Evolutionary conservation across 202 grass and related monocot species (phyloP), one percentile per base, ranked within the genome.

Genomic region (Dendrocalamus latiflorus): DNA sequence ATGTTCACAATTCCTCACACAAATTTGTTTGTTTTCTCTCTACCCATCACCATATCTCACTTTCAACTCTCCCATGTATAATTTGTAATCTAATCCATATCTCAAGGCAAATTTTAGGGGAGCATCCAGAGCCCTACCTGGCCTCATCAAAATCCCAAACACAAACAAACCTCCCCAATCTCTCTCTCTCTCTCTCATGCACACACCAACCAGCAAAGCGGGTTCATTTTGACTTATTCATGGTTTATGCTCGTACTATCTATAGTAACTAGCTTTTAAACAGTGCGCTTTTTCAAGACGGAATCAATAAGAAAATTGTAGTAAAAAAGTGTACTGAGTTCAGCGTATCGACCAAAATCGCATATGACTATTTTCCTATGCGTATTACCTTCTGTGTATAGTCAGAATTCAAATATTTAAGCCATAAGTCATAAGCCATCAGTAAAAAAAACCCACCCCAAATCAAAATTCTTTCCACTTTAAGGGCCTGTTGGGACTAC

Each of bases 101-200:
- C n/a, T n/a, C 1, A 21, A 39, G 1, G 38, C 26, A 60, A 81
- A 68, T 11, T 68, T 56, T 50, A 63, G 24, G 17, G 55, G 75
- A 30, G 78, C 78, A 81, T 76, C 47, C 16, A 65, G 48, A 30
- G 68, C 68, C 68, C 34, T 47, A 65, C 34, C 25, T 87, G 56
- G 66, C 66, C 39, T 53, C 66, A 78, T 72, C 57, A 83, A 78
- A 83, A 78, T 65, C 65, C 28, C 34, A 41, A 51, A n/a, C n/a
- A n/a, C n/a, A n/a, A 36, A 22, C 55, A 50, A 17, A 43, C 47
- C 44, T 55, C 17, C 44, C 24, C 63, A 16, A 65, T 85, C 74
- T 25, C 11, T 65, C 70, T 43, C 41, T 85, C 74, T 24, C 54
- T 60, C 3, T 14, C 20, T 3, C 68, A 24, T 25, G 34, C 37